Conservation (phyloP, 805 yeast genomes). For the Candida argentea region DNA sequence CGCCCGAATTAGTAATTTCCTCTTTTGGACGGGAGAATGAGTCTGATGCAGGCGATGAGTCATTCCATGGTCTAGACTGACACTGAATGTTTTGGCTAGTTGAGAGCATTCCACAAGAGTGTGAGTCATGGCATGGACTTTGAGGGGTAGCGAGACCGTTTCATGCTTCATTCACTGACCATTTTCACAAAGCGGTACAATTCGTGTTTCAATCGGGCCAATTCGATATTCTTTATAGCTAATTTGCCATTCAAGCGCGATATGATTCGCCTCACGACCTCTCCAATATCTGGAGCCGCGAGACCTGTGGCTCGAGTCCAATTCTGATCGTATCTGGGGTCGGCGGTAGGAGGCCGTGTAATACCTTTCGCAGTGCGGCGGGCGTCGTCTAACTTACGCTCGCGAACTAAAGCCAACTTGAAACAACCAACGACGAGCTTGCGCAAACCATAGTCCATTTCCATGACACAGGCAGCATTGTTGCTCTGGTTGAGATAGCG, state of each 20-base stretch:
- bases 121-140: too few species aligned
- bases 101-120: too few species aligned
- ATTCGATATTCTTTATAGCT: constrained; percentile 25
- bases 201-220: constrained; percentile 27
- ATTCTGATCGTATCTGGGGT: constrained; percentile 9
- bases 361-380: neutral
- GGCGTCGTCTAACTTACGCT: constrained; percentile 7
- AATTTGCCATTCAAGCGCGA: constrained; percentile 32
- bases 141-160: too few species aligned
- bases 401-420: constrained; percentile 26
- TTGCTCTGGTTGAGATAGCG: constrained; percentile 36
- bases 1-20: too few species aligned
- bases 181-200: constrained; percentile 32
- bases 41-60: too few species aligned
- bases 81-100: too few species aligned
- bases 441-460: constrained; percentile 32
- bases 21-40: too few species aligned
- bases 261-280: constrained; percentile 24
- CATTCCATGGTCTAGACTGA: too few species aligned
- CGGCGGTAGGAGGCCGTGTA: neutral
- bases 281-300: constrained; percentile 23
- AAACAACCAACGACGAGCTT: constrained; percentile 34
- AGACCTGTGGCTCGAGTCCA: constrained; percentile 31
- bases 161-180: too few species aligned
- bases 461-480: constrained; percentile 32